Evolutionary conservation across 176 grass and related monocot genomes (phyloP), one percentile per base, ranked within the genome.

Genomic region (Aegilops bicornis): DNA sequence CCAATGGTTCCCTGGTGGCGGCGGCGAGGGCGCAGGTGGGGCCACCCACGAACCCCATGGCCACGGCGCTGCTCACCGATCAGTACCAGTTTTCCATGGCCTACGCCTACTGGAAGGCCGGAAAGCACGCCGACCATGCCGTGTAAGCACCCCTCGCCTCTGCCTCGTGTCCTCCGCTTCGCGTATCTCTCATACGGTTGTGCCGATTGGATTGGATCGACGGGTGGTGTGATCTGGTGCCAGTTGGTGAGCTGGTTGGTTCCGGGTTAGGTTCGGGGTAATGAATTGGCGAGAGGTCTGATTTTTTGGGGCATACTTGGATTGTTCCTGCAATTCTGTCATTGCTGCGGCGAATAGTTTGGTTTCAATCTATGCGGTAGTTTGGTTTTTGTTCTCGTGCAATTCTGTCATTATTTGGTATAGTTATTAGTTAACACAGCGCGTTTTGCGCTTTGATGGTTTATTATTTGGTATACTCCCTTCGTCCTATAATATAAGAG

Each of bases 1-100:
- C 72, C 67, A 98, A 98, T 78, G 93, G 93, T 25, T 87, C 86
- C n/a, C 54, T n/a, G 54, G 65, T 68, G 65, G 77, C 22, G 85
- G 59, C 79, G 78, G 59, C 13, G 65, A 70, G 31, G 87, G 68
- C 64, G 86, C 59, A 13, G 70, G 85, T 92, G 75, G 88, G 87
- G 69, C 63, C 89, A 60, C 91, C 91, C 31, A 98, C 96, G 78
- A 98, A 98, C 88, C 96, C 96, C 78, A 98, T 98, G 93, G 97
- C 93, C 15, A 98, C 97, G 87, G 92, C 97, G 82, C 70, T 98
- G 80, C 94, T 98, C 60, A 98, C 97, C 65, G 97, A 98, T 83
- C 87, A 96, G 85, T 98, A 98, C 92, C 97, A 98, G 92, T 98
- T 95, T 82, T 96, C 97, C 90, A 98, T 98, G 97, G 97, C 97